Conservation (phyloP, 2,329 filamentous ascomycete species). For the Aspergillus vadensis region DNA sequence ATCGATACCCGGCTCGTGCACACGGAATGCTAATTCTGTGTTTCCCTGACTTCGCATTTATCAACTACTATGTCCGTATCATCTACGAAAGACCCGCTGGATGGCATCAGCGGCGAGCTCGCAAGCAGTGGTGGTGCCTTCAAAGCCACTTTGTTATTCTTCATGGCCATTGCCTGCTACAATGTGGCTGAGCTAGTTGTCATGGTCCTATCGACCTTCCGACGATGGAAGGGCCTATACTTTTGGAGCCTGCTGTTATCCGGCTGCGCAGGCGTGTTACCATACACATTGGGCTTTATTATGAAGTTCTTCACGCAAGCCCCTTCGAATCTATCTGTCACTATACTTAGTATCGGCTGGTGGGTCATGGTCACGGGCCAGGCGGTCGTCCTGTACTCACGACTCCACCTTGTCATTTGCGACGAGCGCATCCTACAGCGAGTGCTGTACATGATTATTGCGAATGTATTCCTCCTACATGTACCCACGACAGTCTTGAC, state of each 20-base stretch:
- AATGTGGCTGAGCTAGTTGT: conserved; percentile 53
- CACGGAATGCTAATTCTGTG: not conserved
- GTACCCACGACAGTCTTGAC: conserved; percentile 58
- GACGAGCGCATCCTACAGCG: conserved; percentile 52
- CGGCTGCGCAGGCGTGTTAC: conserved; percentile 39
- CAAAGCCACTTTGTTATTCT: conserved; percentile 31
- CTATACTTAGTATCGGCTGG: conserved; percentile 57
- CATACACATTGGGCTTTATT: conserved; percentile 46
- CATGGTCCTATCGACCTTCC: conserved; percentile 43
- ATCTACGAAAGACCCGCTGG: conserved; percentile 24
- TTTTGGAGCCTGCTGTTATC: conserved; percentile 46
- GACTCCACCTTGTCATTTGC: conserved; percentile 61
- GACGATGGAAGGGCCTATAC: conserved; percentile 44
- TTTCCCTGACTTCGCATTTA: not conserved
- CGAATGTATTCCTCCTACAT: conserved; percentile 57
- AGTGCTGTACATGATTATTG: conserved; percentile 60
- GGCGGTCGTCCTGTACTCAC: conserved; percentile 63
- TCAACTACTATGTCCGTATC: conserved; percentile 8
- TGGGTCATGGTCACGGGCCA: conserved; percentile 64
- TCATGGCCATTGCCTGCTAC: conserved; percentile 45
- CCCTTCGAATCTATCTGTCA: conserved; percentile 38
- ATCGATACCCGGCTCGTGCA: not conserved
- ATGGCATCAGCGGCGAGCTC: conserved; percentile 36
- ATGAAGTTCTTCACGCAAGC: conserved; percentile 42
- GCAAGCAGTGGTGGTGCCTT: conserved; percentile 24